Percentiles rank a stretch among this genome's conserved stretches.
These are phyloP conservation scores for Solanum arcanum DNA, from an alignment of 257 asterid genomes.

Conservation along the genomic window DNA sequence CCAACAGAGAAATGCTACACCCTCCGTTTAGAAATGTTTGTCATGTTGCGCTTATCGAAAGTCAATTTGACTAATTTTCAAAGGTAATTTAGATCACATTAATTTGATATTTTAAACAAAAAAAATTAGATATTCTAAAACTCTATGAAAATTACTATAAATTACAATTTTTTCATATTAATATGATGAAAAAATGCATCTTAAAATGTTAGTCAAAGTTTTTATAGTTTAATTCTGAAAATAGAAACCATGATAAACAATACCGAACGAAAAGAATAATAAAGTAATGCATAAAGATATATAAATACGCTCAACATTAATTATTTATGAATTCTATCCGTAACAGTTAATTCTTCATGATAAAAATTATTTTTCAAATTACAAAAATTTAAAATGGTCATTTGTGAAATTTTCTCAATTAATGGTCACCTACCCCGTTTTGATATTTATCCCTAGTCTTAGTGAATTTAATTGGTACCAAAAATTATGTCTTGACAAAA, in stretches of 20 bases:
- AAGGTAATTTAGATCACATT: too few relatives aligned
- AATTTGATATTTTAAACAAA: too few relatives aligned
- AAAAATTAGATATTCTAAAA: too few relatives aligned
- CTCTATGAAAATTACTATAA: too few relatives aligned
- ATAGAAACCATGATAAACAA: not conserved
- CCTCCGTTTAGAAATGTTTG: too few relatives aligned
- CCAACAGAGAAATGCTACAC: too few relatives aligned
- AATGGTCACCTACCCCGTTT: not conserved
- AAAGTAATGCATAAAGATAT: not conserved
- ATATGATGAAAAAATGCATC: too few relatives aligned
- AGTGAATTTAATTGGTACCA: not conserved
- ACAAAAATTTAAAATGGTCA: not conserved
- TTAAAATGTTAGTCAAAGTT: too few relatives aligned
- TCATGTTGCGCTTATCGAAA: too few relatives aligned
- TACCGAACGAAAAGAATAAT: accelerated
- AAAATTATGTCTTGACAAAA: not conserved
- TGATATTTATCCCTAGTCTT: not conserved
- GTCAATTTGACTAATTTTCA: too few relatives aligned
- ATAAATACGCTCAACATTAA: not conserved
- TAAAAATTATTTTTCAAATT: not conserved
- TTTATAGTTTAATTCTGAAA: too few relatives aligned
- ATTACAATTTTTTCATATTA: too few relatives aligned
- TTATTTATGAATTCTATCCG: not conserved
- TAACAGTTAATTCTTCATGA: not conserved
- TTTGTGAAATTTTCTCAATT: not conserved